phyloP scores from a whole-genome alignment of 2,329 filamentous ascomycete genomes.

The Epichloe glyceriae region DNA sequence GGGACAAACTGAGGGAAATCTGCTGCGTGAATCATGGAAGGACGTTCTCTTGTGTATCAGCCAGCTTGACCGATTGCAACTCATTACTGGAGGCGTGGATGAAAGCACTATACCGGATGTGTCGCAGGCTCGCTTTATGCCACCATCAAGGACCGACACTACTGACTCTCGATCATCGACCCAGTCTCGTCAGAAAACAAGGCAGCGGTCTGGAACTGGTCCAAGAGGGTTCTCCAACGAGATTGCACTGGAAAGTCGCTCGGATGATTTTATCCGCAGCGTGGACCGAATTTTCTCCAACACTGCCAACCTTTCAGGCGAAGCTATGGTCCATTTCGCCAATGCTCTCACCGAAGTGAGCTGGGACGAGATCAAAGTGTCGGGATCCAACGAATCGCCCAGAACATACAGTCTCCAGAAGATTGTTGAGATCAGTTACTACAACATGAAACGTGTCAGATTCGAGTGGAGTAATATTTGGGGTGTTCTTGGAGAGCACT shows the following conservation, averaged over 20 bases:
- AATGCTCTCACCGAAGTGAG: conserved; percentile 87
- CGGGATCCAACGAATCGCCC: conserved; percentile 87
- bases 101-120: conserved; percentile 88
- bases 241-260: conserved; percentile 83
- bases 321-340: conserved; percentile 93
- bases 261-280: conserved; percentile 81
- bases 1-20: conserved; percentile 83
- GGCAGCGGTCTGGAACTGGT: conserved; percentile 40
- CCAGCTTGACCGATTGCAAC: conserved; percentile 85
- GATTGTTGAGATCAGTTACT: conserved; percentile 96
- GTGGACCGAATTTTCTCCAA: conserved; percentile 96
- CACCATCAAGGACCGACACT: conserved; percentile 41
- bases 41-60: conserved; percentile 92
- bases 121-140: conserved; percentile 63
- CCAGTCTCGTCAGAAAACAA: conserved; percentile 36
- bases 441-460: conserved; percentile 97
- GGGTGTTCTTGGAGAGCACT: conserved; percentile 95
- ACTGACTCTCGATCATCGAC: conserved; percentile 53
- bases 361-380: conserved; percentile 98
- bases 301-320: conserved; percentile 81
- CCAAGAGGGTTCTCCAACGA: conserved; percentile 59
- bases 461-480: conserved; percentile 98
- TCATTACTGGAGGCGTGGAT: conserved; percentile 89
- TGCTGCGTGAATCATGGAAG: conserved; percentile 83
- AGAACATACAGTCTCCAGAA: conserved; percentile 97